Base-by-base conservation (phyloP, 371 early-diverging fungal species). In the Mitosporidium daphniae region DNA sequence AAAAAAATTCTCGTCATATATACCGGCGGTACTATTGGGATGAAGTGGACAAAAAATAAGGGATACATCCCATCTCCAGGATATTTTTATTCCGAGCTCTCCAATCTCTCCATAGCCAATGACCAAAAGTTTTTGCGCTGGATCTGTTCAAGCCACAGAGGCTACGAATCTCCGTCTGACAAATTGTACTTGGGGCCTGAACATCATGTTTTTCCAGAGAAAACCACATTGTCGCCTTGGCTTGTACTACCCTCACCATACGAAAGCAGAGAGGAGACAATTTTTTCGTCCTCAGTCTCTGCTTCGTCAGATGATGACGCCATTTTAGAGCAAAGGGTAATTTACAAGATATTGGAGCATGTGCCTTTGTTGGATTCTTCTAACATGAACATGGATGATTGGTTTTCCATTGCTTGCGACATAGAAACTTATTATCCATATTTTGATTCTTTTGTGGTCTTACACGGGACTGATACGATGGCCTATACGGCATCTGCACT, bases 401-500 rank as follows among this genome's bases (percentile, higher is more conserved):
- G 91, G 91, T 59, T 69, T 14, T 57, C 72, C 32, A 74, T 91
- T 25, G 82, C 77, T 2, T 58, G 61, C 0, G 86, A 84, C 40
- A 71, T 91, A 32, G 77, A 86, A 40, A 57, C 55, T 33, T 71
- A 74, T 32, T 91, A 91, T 43, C 44, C 64, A 32, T 38, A 57
- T 9, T 86, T 58, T 31, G 91, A 80, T 36, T 69, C 82, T 0
- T 89, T 82, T 32, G 59, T 84, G 28, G 62, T 89, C 4, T 42
- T 84, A 12, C 84, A 82, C 29, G 84, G 61, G 14, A 80, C 80
- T 0, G 80, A 80, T 41, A 78, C 31, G 16, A 77, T 78, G 78
- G 64, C 73, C 0, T 75, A 69, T 33, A 77, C 73, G 0, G 77
- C 73, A 3, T 62, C 69, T 32, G 84, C 84, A 0, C 51, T 91